These are phyloP conservation scores for Ophiocordyceps polyrhachis-furcata DNA, from an alignment of 2,329 filamentous ascomycete species.

Conservation along the genomic window DNA sequence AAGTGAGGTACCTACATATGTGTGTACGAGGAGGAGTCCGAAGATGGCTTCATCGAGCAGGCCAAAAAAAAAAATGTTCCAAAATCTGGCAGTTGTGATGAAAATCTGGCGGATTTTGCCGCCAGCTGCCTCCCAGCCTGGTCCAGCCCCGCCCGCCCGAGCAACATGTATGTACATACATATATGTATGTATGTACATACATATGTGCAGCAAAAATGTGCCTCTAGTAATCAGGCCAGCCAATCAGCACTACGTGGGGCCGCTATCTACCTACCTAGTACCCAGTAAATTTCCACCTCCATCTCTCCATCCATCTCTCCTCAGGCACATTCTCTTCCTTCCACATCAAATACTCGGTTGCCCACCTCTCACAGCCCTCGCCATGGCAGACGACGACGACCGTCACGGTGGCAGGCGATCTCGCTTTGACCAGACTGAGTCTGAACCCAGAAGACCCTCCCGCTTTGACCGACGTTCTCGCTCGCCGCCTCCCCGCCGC, in stretches of 20 bases:
- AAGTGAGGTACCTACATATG: no score
- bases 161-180: no score
- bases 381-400: slow-evolving; percentile 58
- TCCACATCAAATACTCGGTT: background rate
- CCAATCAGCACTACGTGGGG: background rate
- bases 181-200: no score
- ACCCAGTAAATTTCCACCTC: background rate
- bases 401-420: slow-evolving; percentile 56
- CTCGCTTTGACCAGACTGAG: slow-evolving; percentile 85
- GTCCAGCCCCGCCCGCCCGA: no score
- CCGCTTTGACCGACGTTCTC: slow-evolving; percentile 81
- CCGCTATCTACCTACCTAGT: background rate
- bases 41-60: no score
- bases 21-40: no score
- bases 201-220: no score
- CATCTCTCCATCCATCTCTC: background rate
- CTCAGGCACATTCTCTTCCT: background rate
- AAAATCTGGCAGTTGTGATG: no score
- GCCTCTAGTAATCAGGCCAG: background rate
- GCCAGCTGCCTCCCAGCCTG: no score
- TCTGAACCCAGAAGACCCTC: slow-evolving; percentile 59
- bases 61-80: no score
- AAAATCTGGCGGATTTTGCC: no score
- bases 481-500: slow-evolving; percentile 53
- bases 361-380: background rate